Evolutionary conservation across 2,329 filamentous ascomycete species (phyloP).

Genomic region (Penicillium sclerotigenum): DNA sequence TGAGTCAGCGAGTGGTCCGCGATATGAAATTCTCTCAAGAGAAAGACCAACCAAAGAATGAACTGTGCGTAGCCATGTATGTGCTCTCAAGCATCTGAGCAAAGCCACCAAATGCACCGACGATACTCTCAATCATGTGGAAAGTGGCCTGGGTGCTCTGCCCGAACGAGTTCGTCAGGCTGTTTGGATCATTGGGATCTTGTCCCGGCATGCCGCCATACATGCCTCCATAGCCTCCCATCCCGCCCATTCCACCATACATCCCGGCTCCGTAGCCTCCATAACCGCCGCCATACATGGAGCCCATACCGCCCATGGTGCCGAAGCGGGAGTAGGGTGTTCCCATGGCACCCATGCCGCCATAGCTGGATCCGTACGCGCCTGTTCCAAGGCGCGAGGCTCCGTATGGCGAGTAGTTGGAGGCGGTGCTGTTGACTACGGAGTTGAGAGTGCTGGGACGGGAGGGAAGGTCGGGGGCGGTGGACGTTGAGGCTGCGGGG

Average conservation of each 20-base stretch:
- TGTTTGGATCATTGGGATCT: conserved; percentile 84
- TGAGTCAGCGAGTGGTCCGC: conserved; percentile 13
- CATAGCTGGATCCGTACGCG: conserved; percentile 46
- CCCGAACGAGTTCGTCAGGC: conserved; percentile 89
- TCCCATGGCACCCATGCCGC: conserved; percentile 40
- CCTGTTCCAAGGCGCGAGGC: conserved; percentile 56
- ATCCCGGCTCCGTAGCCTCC: conserved; percentile 17
- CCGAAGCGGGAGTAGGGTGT: conserved; percentile 56
- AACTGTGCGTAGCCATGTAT: conserved; percentile 98
- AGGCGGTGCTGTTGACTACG: conserved; percentile 82
- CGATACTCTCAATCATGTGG: conserved; percentile 96
- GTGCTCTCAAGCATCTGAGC: conserved; percentile 99
- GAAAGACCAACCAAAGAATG: conserved; percentile 77
- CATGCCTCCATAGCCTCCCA: conserved; percentile 48
- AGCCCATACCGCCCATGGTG: conserved; percentile 46
- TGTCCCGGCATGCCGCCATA: conserved; percentile 50
- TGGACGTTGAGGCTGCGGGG: conserved; percentile 44
- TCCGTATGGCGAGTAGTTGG: conserved; percentile 69
- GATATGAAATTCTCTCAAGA: neutral
- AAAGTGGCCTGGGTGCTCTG: conserved; percentile 96
- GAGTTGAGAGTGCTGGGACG: conserved; percentile 74
- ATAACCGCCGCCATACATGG: conserved; percentile 34
- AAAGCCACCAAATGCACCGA: conserved; percentile 94
- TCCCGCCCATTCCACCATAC: conserved; percentile 48
- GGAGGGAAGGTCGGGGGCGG: conserved; percentile 70